Evolutionary conservation across 352 stramenopile genomes (phyloP).

Genomic region (Globisporangium takayamanum): DNA sequence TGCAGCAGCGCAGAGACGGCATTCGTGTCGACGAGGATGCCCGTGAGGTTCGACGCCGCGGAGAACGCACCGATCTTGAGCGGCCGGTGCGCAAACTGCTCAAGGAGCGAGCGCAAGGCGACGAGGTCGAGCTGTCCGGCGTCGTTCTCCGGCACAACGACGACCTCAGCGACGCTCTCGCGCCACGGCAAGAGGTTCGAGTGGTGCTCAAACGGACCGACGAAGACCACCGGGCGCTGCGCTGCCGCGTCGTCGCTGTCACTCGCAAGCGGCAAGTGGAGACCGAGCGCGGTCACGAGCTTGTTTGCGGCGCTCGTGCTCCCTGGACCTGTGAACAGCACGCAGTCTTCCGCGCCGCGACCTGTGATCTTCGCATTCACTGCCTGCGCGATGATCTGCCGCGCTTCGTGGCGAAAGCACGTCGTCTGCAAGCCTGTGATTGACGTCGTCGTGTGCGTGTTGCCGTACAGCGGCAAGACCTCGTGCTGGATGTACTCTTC

Average conservation of each 20-base stretch:
- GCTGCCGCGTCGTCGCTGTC: not conserved
- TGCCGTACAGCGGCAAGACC: slow-evolving; percentile 94
- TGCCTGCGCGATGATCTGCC: slow-evolving; percentile 90
- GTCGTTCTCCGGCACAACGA: slow-evolving; percentile 58
- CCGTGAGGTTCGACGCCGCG: slow-evolving; percentile 94
- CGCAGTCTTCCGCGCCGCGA: slow-evolving; percentile 88
- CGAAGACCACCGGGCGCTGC: slow-evolving; percentile 82
- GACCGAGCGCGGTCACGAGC: slow-evolving; percentile 60
- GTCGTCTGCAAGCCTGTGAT: slow-evolving; percentile 81
- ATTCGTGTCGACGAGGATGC: slow-evolving; percentile 88
- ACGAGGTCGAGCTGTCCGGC: slow-evolving; percentile 46
- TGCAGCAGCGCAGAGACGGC: slow-evolving; percentile 88
- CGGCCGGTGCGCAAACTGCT: slow-evolving; percentile 38
- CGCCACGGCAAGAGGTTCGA: slow-evolving; percentile 97
- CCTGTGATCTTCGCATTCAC: slow-evolving; percentile 89
- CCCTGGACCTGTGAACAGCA: slow-evolving; percentile 92
- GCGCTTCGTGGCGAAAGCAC: slow-evolving; percentile 93
- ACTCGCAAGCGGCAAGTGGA: slow-evolving; percentile 26
- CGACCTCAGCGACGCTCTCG: slow-evolving; percentile 86
- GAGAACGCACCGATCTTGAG: slow-evolving; percentile 89
- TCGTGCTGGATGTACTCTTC: slow-evolving; percentile 86
- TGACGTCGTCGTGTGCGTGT: slow-evolving; percentile 94
- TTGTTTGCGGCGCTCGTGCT: slow-evolving; percentile 83
- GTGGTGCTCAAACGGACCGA: slow-evolving; percentile 95
- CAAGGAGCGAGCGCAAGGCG: slow-evolving; percentile 44